Evolutionary conservation across 2,329 filamentous ascomycete species (phyloP), one percentile per base, ranked within the genome.

Genomic region (Pseudovirgaria hyperparasitica): DNA sequence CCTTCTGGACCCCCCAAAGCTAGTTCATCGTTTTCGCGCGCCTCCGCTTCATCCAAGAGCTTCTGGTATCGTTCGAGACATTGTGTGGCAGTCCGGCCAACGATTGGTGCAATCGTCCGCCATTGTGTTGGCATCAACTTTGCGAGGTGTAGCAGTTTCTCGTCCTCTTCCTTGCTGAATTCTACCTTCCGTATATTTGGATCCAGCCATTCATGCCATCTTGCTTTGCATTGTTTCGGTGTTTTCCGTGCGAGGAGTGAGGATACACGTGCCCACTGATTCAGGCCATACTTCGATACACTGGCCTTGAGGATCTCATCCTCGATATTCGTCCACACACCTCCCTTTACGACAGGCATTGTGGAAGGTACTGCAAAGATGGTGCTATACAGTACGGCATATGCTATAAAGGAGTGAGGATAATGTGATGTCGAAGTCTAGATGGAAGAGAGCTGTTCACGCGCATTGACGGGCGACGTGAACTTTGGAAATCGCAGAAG

Each of bases 111-210:
- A 48, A 98, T 96, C 25, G 90, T 96, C 47, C 90, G 79, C 90
- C 90, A 98, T 70, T 98, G 90, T 16, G 87, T 96, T 31, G 90
- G 90, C 78, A 98, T 93, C 60, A 98, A 67, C 69, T 96, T 98
- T 35, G 90, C 90, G 47, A 98, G 68, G 49, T 96, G 90, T 45
- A 98, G 60, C 34, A 98, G 68, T 62, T 92, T 94, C 65, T 98
- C 90, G 54, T 98, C 90, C 55, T 98, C 90, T 57, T 98, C 90
- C 49, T 90, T 82, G 52, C 84, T 93, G 87, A 90, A 98, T 62
- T 98, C 90, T 43, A 92, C 90, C 66, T 98, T 98, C 49, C 87
- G 82, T 63, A 98, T 96, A 51, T 82, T 82, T 12, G 90, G 90
- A 50, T 98, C 90, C 40, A 98, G 72, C 87, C 90, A 98, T 69